Base-by-base conservation (phyloP, 2,329 filamentous ascomycete species). In the Septoria petroselini region DNA sequence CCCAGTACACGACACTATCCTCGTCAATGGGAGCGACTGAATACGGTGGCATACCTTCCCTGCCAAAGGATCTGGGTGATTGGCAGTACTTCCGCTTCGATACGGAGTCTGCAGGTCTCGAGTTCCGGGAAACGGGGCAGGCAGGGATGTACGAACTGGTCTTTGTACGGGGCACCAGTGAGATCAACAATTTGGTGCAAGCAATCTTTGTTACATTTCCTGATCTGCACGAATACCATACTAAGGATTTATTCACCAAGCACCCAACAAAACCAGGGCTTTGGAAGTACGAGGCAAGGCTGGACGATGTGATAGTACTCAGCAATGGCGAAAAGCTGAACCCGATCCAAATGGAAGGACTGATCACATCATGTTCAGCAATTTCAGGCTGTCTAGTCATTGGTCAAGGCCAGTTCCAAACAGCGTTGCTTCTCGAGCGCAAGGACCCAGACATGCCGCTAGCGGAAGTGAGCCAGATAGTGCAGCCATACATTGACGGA, bases 321-420 rank as follows among this genome's bases (percentile, higher is more conserved):
- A 68, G 64, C 23, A 74, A 71, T 50, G 73, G 73, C 1, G 67
- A 72, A 39, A 76, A 76, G 51, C 65, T 74, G 29, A 79, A 79
- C 52, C 73, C 74, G 0, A 61, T 73, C 2, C 68, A 65, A 2
- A 72, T 47, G 29, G 55, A 55, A 43, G 39, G 48, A 7, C n/a
- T 35, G 9, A 41, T 54, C 3, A 51, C 34, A 6, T 72, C 76
- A 37, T 68, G 67, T 12, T 67, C 71, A 34, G 64, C 59, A 2
- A 76, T 79, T 55, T 73, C 79, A 56, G 66, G 76, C 0, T 72
- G 70, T 0, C 57, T 80, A 2, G 64, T 79, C 3, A 52, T 80
- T 27, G 78, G 57, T 11, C 47, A 49, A 15, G 53, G 42, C 11
- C 45, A 48, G 18, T 25, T 23, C 31, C 52, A 47, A 23, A 48